Percentiles rank a stretch among this genome's conserved stretches.
Conservation (phyloP, 768 basidiomycete species). For the Cystofilobasidium bisporidii region DNA sequence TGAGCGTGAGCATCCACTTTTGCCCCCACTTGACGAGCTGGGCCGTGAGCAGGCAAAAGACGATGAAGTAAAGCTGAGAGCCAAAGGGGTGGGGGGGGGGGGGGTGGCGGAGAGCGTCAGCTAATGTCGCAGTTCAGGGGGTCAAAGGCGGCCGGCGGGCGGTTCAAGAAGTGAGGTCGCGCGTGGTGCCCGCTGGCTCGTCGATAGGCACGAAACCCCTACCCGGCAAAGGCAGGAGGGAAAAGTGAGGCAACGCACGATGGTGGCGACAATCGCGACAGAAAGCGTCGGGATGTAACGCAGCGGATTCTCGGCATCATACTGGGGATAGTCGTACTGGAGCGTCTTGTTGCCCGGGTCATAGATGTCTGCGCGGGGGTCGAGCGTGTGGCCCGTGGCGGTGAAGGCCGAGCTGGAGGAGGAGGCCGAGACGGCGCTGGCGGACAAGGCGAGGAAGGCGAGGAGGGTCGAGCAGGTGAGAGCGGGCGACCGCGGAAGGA, state of each 20-base stretch:
- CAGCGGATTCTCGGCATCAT: constrained; percentile 17
- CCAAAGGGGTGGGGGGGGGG: not conserved
- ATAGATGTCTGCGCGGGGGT: not conserved
- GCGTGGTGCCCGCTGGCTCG: no score
- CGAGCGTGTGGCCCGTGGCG: no score
- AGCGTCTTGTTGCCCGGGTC: not conserved
- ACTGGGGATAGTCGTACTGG: constrained; percentile 12
- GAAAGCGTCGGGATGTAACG: constrained; percentile 15
- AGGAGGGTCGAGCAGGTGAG: no score
- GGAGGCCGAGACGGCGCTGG: no score
- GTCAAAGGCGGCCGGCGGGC: no score
- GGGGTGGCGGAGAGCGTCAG: no score
- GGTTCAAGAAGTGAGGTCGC: no score
- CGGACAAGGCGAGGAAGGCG: no score
- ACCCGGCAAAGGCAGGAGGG: not conserved
- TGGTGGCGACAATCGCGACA: constrained; percentile 5
- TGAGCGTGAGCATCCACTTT: constrained; percentile 21
- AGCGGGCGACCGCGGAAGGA: no score
- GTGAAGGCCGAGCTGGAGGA: no score
- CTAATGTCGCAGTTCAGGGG: no score
- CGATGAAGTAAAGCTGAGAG: constrained; percentile 17
- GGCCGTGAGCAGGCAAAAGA: not conserved
- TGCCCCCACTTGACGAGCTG: constrained; percentile 8
- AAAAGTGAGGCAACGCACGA: not conserved
- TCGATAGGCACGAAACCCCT: not conserved